Base-by-base conservation (phyloP, 225 moss, liverwort and hornwort species). In the Ulota crispa region DNA sequence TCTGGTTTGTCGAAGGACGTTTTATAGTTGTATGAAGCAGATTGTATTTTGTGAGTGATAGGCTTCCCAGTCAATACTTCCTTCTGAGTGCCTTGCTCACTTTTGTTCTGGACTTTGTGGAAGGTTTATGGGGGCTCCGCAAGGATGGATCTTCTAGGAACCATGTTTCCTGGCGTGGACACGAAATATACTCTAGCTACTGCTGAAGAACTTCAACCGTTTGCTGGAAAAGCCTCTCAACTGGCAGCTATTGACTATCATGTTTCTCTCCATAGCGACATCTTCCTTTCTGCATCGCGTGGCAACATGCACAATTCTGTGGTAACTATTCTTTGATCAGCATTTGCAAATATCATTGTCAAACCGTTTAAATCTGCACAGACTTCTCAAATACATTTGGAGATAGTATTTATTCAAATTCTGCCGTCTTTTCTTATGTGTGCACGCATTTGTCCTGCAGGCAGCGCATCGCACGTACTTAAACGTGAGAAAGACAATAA, bases 241-340 rank as follows among this genome's bases (percentile, higher is more conserved):
- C 75, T 94, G 76, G 94, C 96, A 73, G 96, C 99, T 74, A 77
- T 99, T 72, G 99, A 96, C 75, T 96, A 91, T 69, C 87, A 92
- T 73, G 94, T 96, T 61, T 94, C 92, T 16, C 83, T 99, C 61
- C 89, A 93, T n/a, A 93, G 99, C 62, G 92, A 96, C 72, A 85
- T 91, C 77, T 92, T 99, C 81, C 72, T 99, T 23, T 99, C 96
- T 59, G 99, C 96, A 65, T 94, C 99, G 39, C 93, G 93, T 82
- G 94, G 99, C 55, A 99, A 99, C 71, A 96, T 96, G 94, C 96
- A 93, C 83, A 99, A 96, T 76, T 91, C 87, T 60, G 76, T 99
- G 95, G 98, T 96, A 90, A 87, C 60, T 39, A 52, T 45, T 36
- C 66, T 21, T 59, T 24, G 74, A 65, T 14, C 21, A 32, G 57